Conservation (phyloP, 202 grass and related monocot species). For the Zizania palustris region DNA sequence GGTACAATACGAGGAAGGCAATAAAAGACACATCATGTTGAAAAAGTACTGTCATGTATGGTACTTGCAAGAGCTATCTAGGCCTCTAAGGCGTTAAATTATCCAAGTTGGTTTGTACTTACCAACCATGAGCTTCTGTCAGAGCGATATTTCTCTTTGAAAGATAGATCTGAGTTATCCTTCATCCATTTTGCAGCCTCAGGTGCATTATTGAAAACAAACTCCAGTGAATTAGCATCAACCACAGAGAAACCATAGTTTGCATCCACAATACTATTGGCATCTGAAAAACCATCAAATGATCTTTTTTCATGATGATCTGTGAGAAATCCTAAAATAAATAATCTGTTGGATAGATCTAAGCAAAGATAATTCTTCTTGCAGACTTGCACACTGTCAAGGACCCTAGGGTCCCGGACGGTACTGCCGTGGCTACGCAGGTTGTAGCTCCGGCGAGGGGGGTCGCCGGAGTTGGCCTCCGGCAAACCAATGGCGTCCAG, state of each 20-base stretch:
- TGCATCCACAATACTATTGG: conserved; percentile 63
- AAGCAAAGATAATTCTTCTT: conserved; percentile 5
- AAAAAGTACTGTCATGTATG: conserved; percentile 18
- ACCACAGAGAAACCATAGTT: conserved; percentile 89
- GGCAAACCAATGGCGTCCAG: too few species aligned
- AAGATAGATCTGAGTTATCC: conserved; percentile 76
- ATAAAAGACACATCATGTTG: not conserved
- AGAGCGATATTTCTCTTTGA: conserved; percentile 68
- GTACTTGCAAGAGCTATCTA: conserved; percentile 14
- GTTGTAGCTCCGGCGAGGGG: too few species aligned
- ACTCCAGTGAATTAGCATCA: conserved; percentile 91
- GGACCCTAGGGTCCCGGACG: too few species aligned
- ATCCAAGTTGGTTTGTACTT: conserved; percentile 36
- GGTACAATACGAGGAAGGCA: conserved; percentile 18
- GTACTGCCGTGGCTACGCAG: too few species aligned
- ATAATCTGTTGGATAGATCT: conserved; percentile 9
- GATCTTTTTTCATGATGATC: conserved; percentile 32
- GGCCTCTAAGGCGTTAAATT: conserved; percentile 8
- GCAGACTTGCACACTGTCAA: too few species aligned
- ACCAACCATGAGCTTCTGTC: conserved; percentile 91
- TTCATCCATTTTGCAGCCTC: conserved; percentile 73
- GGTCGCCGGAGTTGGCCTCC: too few species aligned
- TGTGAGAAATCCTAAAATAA: conserved; percentile 17
- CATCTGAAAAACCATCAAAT: conserved; percentile 60
- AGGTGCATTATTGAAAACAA: conserved; percentile 84